These are phyloP conservation scores for Naegleria lovaniensis DNA, from an alignment of 208 protist genomes.

Conservation along the genomic window DNA sequence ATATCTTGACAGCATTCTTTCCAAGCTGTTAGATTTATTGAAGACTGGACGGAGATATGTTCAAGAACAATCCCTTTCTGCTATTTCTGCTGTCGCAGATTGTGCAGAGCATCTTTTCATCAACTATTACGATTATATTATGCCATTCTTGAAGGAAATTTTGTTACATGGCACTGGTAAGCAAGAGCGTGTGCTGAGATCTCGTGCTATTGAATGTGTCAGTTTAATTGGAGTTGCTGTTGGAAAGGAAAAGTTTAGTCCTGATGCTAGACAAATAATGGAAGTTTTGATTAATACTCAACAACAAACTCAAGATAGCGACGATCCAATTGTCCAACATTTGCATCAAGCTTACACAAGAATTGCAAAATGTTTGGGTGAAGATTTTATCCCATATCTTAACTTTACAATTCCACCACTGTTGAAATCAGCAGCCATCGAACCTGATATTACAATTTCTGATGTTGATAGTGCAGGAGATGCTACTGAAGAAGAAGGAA, in stretches of 20 bases:
- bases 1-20: slow-evolving; percentile 44
- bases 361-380: slow-evolving; percentile 60
- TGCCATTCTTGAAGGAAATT: slow-evolving; percentile 65
- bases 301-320: slow-evolving; percentile 40
- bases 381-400: slow-evolving; percentile 67
- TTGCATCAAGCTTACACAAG: slow-evolving; percentile 57
- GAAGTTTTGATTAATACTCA: slow-evolving; percentile 44
- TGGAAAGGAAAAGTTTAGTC: slow-evolving; percentile 60
- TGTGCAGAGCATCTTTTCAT: slow-evolving; percentile 49
- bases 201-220: slow-evolving; percentile 74
- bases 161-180: slow-evolving; percentile 41
- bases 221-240: slow-evolving; percentile 70
- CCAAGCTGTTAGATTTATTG: slow-evolving; percentile 45
- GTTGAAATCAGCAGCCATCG: slow-evolving; percentile 42
- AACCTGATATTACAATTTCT: slow-evolving; percentile 24
- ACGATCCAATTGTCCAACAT: slow-evolving; percentile 67
- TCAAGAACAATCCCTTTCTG: slow-evolving; percentile 65
- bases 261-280: slow-evolving; percentile 64
- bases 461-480: slow-evolving; percentile 22
- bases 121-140: slow-evolving; percentile 63
- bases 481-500: slow-evolving; percentile 43
- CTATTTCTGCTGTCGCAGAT: slow-evolving; percentile 65
- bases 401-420: slow-evolving; percentile 54
- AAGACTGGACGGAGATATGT: slow-evolving; percentile 37
- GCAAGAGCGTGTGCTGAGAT: slow-evolving; percentile 51